phyloP scores from a whole-genome alignment of 1,284 basidiomycete genomes.

The Melampsora americana region DNA sequence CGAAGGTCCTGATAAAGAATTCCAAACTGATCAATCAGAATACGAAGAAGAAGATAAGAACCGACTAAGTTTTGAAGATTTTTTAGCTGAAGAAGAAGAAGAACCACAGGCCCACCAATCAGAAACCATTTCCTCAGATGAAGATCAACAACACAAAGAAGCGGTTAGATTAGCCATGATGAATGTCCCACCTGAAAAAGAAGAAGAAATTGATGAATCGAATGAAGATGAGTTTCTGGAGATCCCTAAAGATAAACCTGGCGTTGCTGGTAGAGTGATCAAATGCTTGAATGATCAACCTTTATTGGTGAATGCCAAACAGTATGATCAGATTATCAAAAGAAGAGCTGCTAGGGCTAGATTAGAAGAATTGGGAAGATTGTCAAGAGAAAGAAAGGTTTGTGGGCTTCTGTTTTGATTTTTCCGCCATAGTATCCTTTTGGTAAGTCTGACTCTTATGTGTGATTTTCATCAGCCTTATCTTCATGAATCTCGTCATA shows the following conservation, averaged over 20 bases:
- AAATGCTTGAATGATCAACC: conserved; percentile 68
- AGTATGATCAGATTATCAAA: conserved; percentile 94
- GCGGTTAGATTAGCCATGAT: conserved; percentile 28
- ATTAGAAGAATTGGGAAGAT: conserved; percentile 82
- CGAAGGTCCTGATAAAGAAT: no score
- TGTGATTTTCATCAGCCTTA: conserved; percentile 68
- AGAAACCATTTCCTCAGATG: neutral
- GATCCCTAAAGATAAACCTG: conserved; percentile 17
- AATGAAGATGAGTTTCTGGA: neutral
- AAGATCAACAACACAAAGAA: conserved; percentile 25
- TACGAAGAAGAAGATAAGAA: neutral
- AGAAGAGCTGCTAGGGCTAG: conserved; percentile 79
- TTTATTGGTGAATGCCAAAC: conserved; percentile 94
- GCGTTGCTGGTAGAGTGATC: conserved; percentile 21
- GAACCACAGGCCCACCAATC: neutral
- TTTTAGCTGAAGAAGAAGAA: neutral
- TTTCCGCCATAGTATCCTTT: neutral
- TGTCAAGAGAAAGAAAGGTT: conserved; percentile 87
- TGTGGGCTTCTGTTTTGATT: conserved; percentile 44
- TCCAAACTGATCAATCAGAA: no score
- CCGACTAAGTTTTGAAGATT: neutral
- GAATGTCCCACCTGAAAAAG: neutral
- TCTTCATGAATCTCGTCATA: conserved; percentile 92
- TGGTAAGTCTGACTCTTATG: neutral
- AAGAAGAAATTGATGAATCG: neutral